Conservation (phyloP, 768 basidiomycete genomes). For the Phallus indusiatus region DNA sequence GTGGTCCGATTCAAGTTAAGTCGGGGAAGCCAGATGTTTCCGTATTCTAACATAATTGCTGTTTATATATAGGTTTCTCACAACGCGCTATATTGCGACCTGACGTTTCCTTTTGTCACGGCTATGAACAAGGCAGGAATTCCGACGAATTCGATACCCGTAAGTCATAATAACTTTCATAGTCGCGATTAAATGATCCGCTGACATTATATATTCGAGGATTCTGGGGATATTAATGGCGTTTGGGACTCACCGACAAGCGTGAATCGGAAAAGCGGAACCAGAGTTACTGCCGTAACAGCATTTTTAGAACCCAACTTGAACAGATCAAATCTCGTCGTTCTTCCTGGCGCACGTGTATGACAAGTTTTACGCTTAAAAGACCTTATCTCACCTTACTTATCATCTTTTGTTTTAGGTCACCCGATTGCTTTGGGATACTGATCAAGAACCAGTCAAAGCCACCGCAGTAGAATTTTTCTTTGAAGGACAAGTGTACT, state of each 20-base stretch:
- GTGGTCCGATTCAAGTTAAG: slow-evolving; percentile 5
- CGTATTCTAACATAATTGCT: background rate
- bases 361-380: background rate
- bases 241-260: slow-evolving; percentile 6
- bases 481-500: background rate
- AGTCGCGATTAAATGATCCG: background rate
- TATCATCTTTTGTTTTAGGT: background rate
- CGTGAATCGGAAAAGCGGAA: slow-evolving; percentile 6
- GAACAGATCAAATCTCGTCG: slow-evolving; percentile 3
- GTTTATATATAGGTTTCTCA: slow-evolving; percentile 2
- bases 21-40: background rate
- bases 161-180: background rate
- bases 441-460: background rate
- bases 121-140: slow-evolving; percentile 6
- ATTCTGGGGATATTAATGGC: slow-evolving; percentile 5
- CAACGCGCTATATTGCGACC: slow-evolving; percentile 2
- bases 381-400: background rate
- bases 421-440: background rate
- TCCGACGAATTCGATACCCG: slow-evolving; percentile 1
- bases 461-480: background rate
- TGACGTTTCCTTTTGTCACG: background rate
- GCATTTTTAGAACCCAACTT: background rate
- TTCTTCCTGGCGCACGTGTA: slow-evolving; percentile 5
- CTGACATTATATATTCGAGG: background rate
- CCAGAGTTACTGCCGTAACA: slow-evolving; percentile 4